phyloP scores from a whole-genome alignment of 306 rosid genomes.

The Sicyos baderoa region DNA sequence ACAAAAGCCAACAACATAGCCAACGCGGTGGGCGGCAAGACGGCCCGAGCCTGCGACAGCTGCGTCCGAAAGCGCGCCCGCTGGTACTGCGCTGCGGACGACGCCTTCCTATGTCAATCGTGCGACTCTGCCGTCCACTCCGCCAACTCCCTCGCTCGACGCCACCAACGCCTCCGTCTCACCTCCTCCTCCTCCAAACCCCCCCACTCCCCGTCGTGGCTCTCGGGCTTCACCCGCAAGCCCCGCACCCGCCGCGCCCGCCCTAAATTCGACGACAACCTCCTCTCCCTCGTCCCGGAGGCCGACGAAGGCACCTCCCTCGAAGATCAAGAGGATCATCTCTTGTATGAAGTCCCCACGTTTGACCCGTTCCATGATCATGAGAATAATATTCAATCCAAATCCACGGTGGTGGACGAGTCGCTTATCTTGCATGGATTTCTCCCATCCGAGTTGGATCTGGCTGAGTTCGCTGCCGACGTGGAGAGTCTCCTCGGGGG shows the following conservation, averaged over 20 bases:
- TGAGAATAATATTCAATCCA: not conserved
- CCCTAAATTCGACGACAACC: not conserved
- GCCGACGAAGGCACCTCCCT: slow-evolving; percentile 38
- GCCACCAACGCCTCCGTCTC: slow-evolving; percentile 63
- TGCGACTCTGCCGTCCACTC: slow-evolving; percentile 87
- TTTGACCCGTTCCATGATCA: slow-evolving; percentile 19
- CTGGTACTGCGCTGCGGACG: slow-evolving; percentile 96
- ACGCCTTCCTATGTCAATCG: slow-evolving; percentile 75
- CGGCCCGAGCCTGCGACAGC: slow-evolving; percentile 83
- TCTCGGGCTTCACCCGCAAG: slow-evolving; percentile 52
- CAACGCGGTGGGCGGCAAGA: slow-evolving; percentile 60
- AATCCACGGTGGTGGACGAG: not conserved
- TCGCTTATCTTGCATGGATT: too few species aligned
- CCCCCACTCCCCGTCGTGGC: slow-evolving; percentile 35
- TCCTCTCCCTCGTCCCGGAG: slow-evolving; percentile 54
- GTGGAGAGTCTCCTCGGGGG: slow-evolving; percentile 75
- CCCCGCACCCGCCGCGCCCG: slow-evolving; percentile 59
- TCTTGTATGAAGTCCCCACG: slow-evolving; percentile 66
- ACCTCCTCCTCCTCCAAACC: slow-evolving; percentile 30
- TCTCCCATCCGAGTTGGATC: slow-evolving; percentile 41
- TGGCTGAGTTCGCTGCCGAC: slow-evolving; percentile 73
- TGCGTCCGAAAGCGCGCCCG: slow-evolving; percentile 79
- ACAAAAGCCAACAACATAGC: slow-evolving; percentile 29
- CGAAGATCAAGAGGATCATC: slow-evolving; percentile 47
- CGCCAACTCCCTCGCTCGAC: slow-evolving; percentile 60